Evolutionary conservation across 2,329 filamentous ascomycete genomes (phyloP), one percentile per base, ranked within the genome.

Genomic region (Diaporthe velutina): DNA sequence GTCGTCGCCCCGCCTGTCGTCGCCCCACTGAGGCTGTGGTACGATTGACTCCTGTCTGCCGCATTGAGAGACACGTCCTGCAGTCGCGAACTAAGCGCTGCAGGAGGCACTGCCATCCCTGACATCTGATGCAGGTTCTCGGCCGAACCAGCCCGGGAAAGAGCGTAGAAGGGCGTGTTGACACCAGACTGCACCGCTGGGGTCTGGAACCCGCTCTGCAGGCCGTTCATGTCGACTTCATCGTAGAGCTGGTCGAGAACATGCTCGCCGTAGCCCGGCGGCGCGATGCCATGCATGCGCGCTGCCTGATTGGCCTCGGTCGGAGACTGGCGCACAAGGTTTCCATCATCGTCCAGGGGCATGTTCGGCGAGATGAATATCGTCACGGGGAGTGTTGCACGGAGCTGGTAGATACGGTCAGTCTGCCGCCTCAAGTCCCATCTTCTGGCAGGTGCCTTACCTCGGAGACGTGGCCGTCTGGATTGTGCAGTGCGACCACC

Each of bases 321-420:
- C 79, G 89, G 88, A n/a, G 86, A 86, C 80, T 91, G 89, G 71
- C 89, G 88, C 71, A 94, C 87, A 2, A 98, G 89, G 79, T 94
- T 93, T 79, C 98, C 97, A 75, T 96, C 91, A 70, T 98, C 95
- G 79, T 97, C 95, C 50, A 98, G 90, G 0, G 95, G 93, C 79
- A 98, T 92, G 80, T 97, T 97, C 0, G 97, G 96, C 7, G 97
- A 99, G 78, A 98, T 98, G 84, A 98, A 98, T 52, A 99, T 93
- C 72, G 95, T 95, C 22, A 98, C 90, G 1, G 97, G 96, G 42
- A 98, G 90, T 55, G 95, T 97, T 61, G 96, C 96, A 70, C 96
- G 93, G 70, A 98, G 90, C 92, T 94, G 78, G 15, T 25, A 52
- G 75, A 30, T 73, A 22, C 50, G 33, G 76, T 82, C 75, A 78